phyloP scores from a whole-genome alignment of 2,329 filamentous ascomycete species.

The Penicillium sp. region DNA sequence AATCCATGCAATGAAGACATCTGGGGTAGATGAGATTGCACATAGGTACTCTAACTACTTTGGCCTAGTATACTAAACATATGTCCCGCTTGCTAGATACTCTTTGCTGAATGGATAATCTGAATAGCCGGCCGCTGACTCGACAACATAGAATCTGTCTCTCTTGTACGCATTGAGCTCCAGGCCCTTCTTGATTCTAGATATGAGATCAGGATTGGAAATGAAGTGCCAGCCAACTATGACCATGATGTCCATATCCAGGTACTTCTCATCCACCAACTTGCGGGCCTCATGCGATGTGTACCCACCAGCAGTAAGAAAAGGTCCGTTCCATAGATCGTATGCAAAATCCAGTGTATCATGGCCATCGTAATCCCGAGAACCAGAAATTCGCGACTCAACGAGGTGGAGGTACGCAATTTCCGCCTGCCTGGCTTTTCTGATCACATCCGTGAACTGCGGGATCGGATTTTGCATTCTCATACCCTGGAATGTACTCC shows the following conservation, averaged over 20 bases:
- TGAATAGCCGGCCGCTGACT: constrained; percentile 14
- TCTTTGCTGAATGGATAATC: constrained; percentile 25
- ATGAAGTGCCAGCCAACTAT: constrained; percentile 35
- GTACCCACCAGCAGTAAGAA: constrained; percentile 51
- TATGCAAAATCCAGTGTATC: constrained; percentile 41
- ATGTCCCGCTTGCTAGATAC: background rate
- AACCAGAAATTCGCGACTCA: constrained; percentile 47
- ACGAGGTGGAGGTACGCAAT: constrained; percentile 61
- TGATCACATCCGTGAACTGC: constrained; percentile 59
- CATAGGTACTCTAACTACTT: background rate
- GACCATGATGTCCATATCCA: constrained; percentile 25
- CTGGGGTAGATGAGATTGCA: background rate
- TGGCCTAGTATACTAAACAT: background rate
- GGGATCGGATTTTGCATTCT: constrained; percentile 59
- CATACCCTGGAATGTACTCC: constrained; percentile 43
- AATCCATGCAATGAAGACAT: background rate
- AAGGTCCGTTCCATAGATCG: constrained; percentile 44
- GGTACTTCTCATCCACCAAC: constrained; percentile 28
- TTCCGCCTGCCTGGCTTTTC: constrained; percentile 48
- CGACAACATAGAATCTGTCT: constrained; percentile 17
- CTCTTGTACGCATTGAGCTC: constrained; percentile 18
- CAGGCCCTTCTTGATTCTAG: constrained; percentile 17
- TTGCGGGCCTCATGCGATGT: constrained; percentile 35
- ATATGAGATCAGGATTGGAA: constrained; percentile 27
- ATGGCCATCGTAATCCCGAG: background rate